Base-by-base conservation (phyloP, 2,329 filamentous ascomycete species). In the Elsinoe batatas region DNA sequence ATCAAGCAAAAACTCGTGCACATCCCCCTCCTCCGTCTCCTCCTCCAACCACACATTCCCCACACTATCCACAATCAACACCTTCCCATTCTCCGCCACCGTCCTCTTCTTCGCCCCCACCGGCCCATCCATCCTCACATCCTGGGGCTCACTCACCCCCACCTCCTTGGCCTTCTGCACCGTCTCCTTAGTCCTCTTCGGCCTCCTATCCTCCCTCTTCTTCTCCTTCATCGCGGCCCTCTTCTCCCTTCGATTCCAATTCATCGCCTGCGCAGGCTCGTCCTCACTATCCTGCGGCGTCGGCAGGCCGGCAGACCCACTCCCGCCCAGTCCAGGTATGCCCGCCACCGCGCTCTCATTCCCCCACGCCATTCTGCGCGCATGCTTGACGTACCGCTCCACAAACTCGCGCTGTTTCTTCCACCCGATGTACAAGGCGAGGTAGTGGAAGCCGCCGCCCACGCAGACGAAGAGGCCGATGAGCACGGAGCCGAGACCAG, bases 41-140 rank as follows among this genome's bases (percentile, higher is more conserved):
- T 95, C 88, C 71, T 97, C 91, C n/a, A 98, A 77, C 67, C 88
- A 98, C 11, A 98, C 93, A 64, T 96, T 90, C 26, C 93, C 93
- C 8, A 85, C 76, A 0, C 88, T 88, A 71, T 98, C 91, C 3
- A 98, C 93, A 56, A 98, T 85, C 36, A 98, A 76, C 0, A 95
- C 79, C 76, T 97, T 98, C 62, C 93, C 93, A 64, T 98, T 98
- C 76, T 95, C 87, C 2, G 91, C 91, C 22, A 91, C 82, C 13
- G 97, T 88, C 35, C 88, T 80, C 78, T 91, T 95, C 73, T 88
- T 88, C 33, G 85, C 78, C 17, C 91, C 90, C 36, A 83, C 80
- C 1, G 88, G 82, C 10, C 82, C 81, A 5, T 74, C 69, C 64
- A 72, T 67, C 60, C 73, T 72, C 60, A 71, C 73, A 50, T 78